Conservation (phyloP, 1,284 basidiomycete genomes). For the Inonotus hispidus region DNA sequence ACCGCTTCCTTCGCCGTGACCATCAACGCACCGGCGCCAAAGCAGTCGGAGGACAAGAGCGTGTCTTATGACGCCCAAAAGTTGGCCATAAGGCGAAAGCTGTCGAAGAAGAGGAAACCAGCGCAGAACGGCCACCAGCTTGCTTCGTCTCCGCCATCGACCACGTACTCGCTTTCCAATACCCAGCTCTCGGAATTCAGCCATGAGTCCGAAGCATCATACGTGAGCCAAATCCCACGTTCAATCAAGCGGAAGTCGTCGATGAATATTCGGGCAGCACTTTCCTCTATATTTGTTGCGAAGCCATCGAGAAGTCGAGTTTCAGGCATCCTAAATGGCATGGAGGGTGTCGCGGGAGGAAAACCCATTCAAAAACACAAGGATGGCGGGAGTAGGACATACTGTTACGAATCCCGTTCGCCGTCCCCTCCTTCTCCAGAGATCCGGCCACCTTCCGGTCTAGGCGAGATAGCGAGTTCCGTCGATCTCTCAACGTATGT, state of each 20-base stretch:
- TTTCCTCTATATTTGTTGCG: slow-evolving; percentile 16
- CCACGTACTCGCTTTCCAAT: slow-evolving; percentile 1
- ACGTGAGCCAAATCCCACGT: not conserved
- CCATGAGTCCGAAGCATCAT: not conserved
- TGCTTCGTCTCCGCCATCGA: not conserved
- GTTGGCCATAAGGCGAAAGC: not conserved
- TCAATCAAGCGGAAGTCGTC: slow-evolving; percentile 8
- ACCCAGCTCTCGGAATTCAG: not conserved
- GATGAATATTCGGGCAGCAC: slow-evolving; percentile 13
- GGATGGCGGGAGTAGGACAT: not conserved
- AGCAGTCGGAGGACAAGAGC: not conserved
- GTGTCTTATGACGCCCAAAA: not conserved
- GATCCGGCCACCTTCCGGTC: slow-evolving; percentile 17
- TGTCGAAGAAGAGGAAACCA: slow-evolving; percentile 14
- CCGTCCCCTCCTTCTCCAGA: slow-evolving; percentile 18
- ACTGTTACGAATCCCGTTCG: slow-evolving; percentile 18
- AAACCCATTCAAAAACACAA: not conserved
- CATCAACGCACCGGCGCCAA: not conserved
- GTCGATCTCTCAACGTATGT: slow-evolving; percentile 16
- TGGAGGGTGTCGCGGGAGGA: slow-evolving; percentile 9
- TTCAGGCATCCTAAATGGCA: slow-evolving; percentile 11
- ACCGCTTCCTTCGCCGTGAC: slow-evolving; percentile 4
- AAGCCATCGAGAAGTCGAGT: slow-evolving; percentile 13
- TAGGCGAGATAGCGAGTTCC: slow-evolving; percentile 12
- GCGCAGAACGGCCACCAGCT: not conserved